phyloP scores from a whole-genome alignment of 1,139 yeast genomes.

The Saccharomyces hybrid region DNA sequence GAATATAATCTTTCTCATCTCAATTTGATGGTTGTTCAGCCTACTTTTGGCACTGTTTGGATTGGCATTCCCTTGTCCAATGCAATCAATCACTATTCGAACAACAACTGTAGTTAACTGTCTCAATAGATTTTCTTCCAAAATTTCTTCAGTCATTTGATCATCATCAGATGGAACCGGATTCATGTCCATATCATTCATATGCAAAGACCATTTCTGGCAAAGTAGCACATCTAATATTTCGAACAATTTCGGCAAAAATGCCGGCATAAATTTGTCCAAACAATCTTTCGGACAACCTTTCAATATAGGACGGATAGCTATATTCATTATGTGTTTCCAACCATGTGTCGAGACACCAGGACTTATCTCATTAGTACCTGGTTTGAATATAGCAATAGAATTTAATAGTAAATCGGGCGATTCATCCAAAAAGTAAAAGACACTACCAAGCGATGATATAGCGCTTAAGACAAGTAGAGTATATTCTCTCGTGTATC shows the following conservation, averaged over 20 bases:
- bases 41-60: constrained; percentile 29
- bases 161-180: constrained; percentile 49
- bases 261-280: constrained; percentile 61
- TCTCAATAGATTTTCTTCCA: constrained; percentile 91
- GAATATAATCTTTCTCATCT: constrained; percentile 58
- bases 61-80: constrained; percentile 51
- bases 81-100: constrained; percentile 76
- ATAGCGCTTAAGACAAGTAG: constrained; percentile 84
- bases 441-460: constrained; percentile 80
- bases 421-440: constrained; percentile 78
- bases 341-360: constrained; percentile 94
- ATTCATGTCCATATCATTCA: constrained; percentile 48
- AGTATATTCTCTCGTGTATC: constrained; percentile 95
- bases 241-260: constrained; percentile 66
- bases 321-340: constrained; percentile 92
- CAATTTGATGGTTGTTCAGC: constrained; percentile 49
- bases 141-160: constrained; percentile 91
- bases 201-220: constrained; percentile 68
- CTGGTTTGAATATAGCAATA: constrained; percentile 43
- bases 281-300: constrained; percentile 76
- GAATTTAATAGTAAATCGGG: constrained; percentile 64
- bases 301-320: constrained; percentile 76
- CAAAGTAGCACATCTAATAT: constrained; percentile 68
- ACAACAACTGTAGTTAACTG: constrained; percentile 94
- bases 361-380: constrained; percentile 60